phyloP scores from a whole-genome alignment of 768 basidiomycete genomes.

The Trametes sanguinea region DNA sequence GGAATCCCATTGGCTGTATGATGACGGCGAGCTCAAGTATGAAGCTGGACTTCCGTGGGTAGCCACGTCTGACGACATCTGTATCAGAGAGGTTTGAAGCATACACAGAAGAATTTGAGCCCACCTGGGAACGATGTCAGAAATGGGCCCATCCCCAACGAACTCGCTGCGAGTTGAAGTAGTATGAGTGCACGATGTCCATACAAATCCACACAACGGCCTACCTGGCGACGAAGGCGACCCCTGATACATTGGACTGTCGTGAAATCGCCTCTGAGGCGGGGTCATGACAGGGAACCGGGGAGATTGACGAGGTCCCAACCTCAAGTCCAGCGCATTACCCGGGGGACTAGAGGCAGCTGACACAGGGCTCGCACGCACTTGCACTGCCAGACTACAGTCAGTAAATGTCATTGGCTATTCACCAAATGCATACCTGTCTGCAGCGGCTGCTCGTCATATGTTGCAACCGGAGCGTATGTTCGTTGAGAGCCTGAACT shows the following conservation, averaged over 20 bases:
- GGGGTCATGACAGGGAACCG: slow-evolving; percentile 6
- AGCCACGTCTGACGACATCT: too few relatives aligned
- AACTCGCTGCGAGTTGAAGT: neutral
- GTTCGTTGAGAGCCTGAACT: neutral
- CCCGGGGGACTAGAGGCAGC: neutral
- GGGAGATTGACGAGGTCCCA: slow-evolving; percentile 2
- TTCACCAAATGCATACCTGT: neutral
- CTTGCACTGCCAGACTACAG: neutral
- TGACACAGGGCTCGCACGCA: neutral
- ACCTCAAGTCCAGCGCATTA: slow-evolving; percentile 6
- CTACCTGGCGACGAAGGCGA: slow-evolving; percentile 1
- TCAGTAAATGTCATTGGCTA: neutral
- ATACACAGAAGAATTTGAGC: neutral
- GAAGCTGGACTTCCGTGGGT: neutral
- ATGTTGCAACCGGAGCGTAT: neutral
- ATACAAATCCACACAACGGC: neutral
- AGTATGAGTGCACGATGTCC: neutral
- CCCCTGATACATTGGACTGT: neutral
- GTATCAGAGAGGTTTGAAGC: too few relatives aligned
- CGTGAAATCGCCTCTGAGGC: neutral
- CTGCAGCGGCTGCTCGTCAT: neutral
- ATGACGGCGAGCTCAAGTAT: neutral
- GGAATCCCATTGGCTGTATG: neutral
- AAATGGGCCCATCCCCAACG: neutral
- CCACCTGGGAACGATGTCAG: slow-evolving; percentile 1